These are phyloP conservation scores for Lachancea meyersii DNA, from an alignment of 805 yeast species.

Conservation along the genomic window DNA sequence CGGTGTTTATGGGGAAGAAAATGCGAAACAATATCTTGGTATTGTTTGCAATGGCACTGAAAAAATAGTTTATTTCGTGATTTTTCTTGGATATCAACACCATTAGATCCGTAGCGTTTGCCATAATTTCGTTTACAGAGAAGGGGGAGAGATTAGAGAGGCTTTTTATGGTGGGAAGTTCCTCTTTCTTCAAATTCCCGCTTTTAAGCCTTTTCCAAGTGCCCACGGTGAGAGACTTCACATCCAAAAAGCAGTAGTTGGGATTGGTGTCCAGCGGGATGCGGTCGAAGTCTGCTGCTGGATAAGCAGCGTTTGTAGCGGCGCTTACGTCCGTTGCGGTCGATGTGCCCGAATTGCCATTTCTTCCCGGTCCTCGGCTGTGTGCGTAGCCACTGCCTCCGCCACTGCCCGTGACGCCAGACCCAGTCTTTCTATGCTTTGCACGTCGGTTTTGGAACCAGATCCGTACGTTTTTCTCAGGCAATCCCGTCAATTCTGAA, in stretches of 20 bases:
- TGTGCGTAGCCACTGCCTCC: neutral
- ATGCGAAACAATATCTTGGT: constrained; percentile 66
- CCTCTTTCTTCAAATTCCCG: constrained; percentile 42
- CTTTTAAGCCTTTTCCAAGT: constrained; percentile 74
- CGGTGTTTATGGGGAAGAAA: constrained; percentile 60
- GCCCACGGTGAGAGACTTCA: constrained; percentile 65
- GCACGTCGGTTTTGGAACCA: constrained; percentile 93
- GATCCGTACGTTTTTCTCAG: constrained; percentile 82
- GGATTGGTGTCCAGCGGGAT: constrained; percentile 55
- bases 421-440: constrained; percentile 50
- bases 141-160: constrained; percentile 62
- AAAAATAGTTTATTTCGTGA: constrained; percentile 69
- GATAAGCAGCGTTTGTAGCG: constrained; percentile 8
- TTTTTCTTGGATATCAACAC: constrained; percentile 64
- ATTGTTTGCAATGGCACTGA: constrained; percentile 63
- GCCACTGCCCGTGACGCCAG: constrained; percentile 1
- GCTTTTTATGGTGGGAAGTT: constrained; percentile 36
- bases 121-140: constrained; percentile 57
- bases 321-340: constrained; percentile 25
- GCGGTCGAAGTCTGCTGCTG: constrained; percentile 28
- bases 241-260: constrained; percentile 62
- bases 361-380: neutral
- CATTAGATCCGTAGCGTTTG: constrained; percentile 57
- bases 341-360: constrained; percentile 38
- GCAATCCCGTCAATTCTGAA: constrained; percentile 68